These are phyloP conservation scores for Phytophthora constricta DNA, from an alignment of 352 stramenopile genomes.

Conservation along the genomic window DNA sequence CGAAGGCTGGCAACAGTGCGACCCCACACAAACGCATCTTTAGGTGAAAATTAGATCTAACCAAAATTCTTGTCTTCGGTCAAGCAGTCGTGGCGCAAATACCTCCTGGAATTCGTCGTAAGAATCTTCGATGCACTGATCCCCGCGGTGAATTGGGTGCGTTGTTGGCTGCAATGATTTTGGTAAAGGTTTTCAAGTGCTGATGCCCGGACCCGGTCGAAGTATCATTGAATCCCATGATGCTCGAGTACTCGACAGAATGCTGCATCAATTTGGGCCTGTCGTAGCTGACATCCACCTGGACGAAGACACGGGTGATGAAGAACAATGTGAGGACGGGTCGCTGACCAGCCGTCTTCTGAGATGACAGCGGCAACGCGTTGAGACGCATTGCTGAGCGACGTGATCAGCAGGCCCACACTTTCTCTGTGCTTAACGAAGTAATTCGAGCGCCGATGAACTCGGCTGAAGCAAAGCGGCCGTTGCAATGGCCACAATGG, in stretches of 20 bases:
- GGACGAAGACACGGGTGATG: background rate
- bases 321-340: too few species aligned
- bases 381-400: background rate
- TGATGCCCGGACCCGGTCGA: background rate
- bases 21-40: too few species aligned
- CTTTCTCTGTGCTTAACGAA: background rate
- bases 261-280: slow-evolving; percentile 2
- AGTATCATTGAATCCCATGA: slow-evolving; percentile 2
- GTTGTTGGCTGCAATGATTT: too few species aligned
- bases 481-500: slow-evolving; percentile 10
- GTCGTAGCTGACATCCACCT: background rate
- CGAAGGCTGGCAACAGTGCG: background rate
- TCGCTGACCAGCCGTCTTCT: background rate
- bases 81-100: too few species aligned
- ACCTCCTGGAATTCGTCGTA: too few species aligned
- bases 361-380: background rate
- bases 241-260: too few species aligned
- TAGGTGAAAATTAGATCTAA: background rate
- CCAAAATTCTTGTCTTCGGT: too few species aligned
- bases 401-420: background rate
- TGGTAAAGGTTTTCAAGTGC: too few species aligned
- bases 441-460: background rate
- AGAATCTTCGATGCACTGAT: too few species aligned
- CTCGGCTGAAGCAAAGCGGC: background rate
- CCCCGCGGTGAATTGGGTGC: too few species aligned